A percentile compares a stretch with the other conserved stretches of the same genome.
Evolutionary conservation across 192 early-diverging fungal genomes (phyloP).

Genomic region (Thamnidium elegans): DNA sequence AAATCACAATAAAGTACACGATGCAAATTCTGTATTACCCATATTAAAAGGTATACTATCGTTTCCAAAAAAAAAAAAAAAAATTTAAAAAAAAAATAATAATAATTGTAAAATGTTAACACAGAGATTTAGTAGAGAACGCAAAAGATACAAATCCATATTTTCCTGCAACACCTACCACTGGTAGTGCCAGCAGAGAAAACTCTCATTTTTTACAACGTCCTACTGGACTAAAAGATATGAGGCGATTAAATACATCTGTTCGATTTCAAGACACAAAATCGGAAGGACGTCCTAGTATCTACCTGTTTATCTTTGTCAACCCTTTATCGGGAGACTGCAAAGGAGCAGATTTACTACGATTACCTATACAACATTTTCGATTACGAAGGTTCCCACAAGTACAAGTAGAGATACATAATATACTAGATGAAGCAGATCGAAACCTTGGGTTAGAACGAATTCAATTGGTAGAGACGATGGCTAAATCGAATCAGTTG

Average conservation of each 20-base stretch:
- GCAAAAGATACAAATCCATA: too few species aligned
- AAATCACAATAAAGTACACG: too few species aligned
- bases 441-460: slow-evolving; percentile 53
- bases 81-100: too few species aligned
- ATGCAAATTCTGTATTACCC: too few species aligned
- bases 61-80: too few species aligned
- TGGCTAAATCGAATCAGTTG: slow-evolving; percentile 13
- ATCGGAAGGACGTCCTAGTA: slow-evolving; percentile 38
- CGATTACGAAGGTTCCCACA: slow-evolving; percentile 59
- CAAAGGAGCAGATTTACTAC: slow-evolving; percentile 58
- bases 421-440: slow-evolving; percentile 59
- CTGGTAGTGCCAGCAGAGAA: too few species aligned
- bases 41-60: too few species aligned
- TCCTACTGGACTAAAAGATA: too few species aligned
- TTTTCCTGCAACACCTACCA: too few species aligned
- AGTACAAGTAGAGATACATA: slow-evolving; percentile 72
- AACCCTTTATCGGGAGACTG: slow-evolving; percentile 73
- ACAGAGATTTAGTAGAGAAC: too few species aligned
- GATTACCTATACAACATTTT: slow-evolving; percentile 62
- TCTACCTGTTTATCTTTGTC: slow-evolving; percentile 71
- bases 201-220: too few species aligned
- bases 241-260: slow-evolving; percentile 18
- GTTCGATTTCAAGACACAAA: slow-evolving; percentile 21
- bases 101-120: too few species aligned
- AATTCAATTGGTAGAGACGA: slow-evolving; percentile 36